Conservation (phyloP, 1,284 basidiomycete genomes). For the Pholiota adiposa region DNA sequence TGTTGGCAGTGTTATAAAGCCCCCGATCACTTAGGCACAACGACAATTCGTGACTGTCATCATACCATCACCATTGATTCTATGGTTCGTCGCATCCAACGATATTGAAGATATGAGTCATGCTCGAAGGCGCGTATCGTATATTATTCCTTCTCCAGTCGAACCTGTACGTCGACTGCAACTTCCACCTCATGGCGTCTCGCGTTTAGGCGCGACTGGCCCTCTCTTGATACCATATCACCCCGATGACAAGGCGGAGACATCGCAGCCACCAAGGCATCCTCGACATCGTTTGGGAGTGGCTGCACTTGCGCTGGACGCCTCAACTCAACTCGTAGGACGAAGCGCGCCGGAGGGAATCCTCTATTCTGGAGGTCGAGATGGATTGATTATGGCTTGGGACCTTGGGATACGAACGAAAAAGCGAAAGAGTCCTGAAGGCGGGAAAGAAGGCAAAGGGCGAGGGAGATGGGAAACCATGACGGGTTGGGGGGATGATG, state of each 20-base stretch:
- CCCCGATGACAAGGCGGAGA: constrained; percentile 23
- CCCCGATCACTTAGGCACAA: not conserved
- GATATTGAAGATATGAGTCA: constrained; percentile 33
- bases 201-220: constrained; percentile 64
- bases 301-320: constrained; percentile 85
- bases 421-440: constrained; percentile 27
- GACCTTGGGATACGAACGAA: constrained; percentile 80
- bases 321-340: constrained; percentile 75
- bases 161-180: constrained; percentile 67
- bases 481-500: constrained; percentile 82
- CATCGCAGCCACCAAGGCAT: constrained; percentile 42
- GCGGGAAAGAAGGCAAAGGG: constrained; percentile 31
- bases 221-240: constrained; percentile 63
- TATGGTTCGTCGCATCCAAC: not conserved
- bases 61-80: not conserved
- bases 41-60: not conserved
- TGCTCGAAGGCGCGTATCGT: constrained; percentile 73
- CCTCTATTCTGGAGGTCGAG: constrained; percentile 90
- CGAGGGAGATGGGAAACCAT: constrained; percentile 70
- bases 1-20: not conserved
- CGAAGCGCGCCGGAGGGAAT: constrained; percentile 80
- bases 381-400: constrained; percentile 93
- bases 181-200: constrained; percentile 67
- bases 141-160: constrained; percentile 79
- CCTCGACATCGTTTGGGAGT: constrained; percentile 89